Evolutionary conservation across 2,329 filamentous ascomycete species (phyloP).

Genomic region (Ceratocystiopsis sp.): DNA sequence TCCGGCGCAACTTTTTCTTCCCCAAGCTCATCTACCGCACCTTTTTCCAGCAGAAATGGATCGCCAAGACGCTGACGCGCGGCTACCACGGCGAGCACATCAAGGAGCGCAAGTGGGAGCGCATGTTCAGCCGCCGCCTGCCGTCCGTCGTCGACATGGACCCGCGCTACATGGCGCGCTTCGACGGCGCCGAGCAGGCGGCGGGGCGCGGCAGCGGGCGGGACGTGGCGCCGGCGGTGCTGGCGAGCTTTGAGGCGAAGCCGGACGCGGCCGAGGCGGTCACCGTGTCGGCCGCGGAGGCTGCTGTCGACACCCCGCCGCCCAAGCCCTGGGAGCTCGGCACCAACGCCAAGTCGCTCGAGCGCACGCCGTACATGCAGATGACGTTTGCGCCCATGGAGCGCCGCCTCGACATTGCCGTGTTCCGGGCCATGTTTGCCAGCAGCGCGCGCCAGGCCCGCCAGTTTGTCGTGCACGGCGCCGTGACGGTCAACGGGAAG

Average conservation of each 20-base stretch:
- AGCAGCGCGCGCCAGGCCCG: constrained; percentile 85
- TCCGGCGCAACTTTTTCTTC: constrained; percentile 34
- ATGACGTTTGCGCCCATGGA: constrained; percentile 92
- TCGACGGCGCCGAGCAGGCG: constrained; percentile 72
- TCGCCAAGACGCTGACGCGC: constrained; percentile 65
- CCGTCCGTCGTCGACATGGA: constrained; percentile 76
- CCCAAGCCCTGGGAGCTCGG: constrained; percentile 3
- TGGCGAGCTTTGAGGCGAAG: no score
- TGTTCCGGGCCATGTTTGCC: constrained; percentile 86
- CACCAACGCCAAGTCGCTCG: constrained; percentile 16
- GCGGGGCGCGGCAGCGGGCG: constrained; percentile 67
- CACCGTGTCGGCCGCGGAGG: no score
- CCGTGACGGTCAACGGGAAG: constrained; percentile 90
- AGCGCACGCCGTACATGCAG: constrained; percentile 75
- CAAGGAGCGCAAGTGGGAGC: constrained; percentile 81
- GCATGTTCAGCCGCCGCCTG: constrained; percentile 73
- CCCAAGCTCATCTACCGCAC: constrained; percentile 35
- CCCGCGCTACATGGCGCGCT: constrained; percentile 55
- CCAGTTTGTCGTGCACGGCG: constrained; percentile 85
- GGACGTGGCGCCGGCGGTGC: not conserved
- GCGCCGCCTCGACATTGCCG: constrained; percentile 78
- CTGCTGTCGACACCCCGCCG: no score
- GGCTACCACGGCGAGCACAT: constrained; percentile 93
- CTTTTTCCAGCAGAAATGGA: constrained; percentile 98
- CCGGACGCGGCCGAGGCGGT: no score